phyloP scores from a whole-genome alignment of 257 asterid genomes.

The Gynochthodes officinalis region DNA sequence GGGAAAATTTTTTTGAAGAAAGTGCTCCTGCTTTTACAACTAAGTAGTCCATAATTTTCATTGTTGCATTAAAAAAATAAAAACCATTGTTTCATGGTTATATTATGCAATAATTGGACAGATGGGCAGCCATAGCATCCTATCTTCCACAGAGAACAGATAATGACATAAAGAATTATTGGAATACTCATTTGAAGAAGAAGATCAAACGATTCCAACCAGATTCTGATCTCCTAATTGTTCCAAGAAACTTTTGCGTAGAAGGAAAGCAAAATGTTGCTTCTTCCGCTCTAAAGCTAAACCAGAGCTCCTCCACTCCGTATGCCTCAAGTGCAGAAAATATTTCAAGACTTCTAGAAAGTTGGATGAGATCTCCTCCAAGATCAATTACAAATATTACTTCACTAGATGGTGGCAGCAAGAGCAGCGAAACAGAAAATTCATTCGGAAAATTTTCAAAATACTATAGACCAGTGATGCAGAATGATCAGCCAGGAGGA shows the following conservation, averaged over 20 bases:
- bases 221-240: slow-evolving; percentile 37
- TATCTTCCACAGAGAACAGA: slow-evolving; percentile 94
- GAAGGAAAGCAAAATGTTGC: slow-evolving; percentile 5
- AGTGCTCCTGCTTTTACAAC: neutral
- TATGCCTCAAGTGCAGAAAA: slow-evolving; percentile 92
- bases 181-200: slow-evolving; percentile 96
- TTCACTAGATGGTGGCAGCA: neutral
- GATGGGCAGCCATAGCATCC: slow-evolving; percentile 99
- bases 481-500: slow-evolving; percentile 4
- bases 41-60: too few species aligned
- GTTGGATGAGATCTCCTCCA: slow-evolving; percentile 90
- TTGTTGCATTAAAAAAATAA: too few species aligned
- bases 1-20: too few species aligned
- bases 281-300: slow-evolving; percentile 10
- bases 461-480: slow-evolving; percentile 27
- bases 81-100: too few species aligned
- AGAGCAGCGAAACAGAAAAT: neutral
- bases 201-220: slow-evolving; percentile 64
- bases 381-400: neutral
- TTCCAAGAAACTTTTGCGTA: slow-evolving; percentile 26
- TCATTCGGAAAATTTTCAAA: slow-evolving; percentile 16
- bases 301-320: slow-evolving; percentile 42
- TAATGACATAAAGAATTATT: slow-evolving; percentile 90
- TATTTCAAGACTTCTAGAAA: slow-evolving; percentile 82
- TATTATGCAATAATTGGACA: slow-evolving; percentile 12